These are phyloP conservation scores for Talaromyces sp. DNA, from an alignment of 2,329 filamentous ascomycete species.

Conservation along the genomic window DNA sequence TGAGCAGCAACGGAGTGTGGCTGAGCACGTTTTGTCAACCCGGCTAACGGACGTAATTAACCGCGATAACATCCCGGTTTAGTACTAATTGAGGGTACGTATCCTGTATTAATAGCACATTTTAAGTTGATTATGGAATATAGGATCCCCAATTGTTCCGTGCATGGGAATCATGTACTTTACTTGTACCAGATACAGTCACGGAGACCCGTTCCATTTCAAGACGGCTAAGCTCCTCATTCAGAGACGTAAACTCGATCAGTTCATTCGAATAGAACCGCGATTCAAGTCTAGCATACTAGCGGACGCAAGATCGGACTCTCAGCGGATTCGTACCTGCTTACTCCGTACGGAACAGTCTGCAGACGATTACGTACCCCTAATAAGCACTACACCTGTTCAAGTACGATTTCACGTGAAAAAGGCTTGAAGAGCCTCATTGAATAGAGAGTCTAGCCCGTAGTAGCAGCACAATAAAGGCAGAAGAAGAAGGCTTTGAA, in stretches of 20 bases:
- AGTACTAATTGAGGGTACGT: background rate
- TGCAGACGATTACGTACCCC: background rate
- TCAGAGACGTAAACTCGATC: too few relatives aligned
- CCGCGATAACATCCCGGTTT: background rate
- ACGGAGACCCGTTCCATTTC: background rate
- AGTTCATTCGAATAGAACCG: too few relatives aligned
- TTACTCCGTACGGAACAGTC: background rate
- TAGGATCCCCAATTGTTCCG: background rate
- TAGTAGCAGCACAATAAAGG: too few relatives aligned
- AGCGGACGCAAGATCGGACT: background rate
- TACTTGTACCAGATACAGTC: too few relatives aligned
- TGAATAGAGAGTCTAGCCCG: too few relatives aligned
- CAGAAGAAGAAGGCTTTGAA: too few relatives aligned
- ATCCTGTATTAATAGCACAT: background rate
- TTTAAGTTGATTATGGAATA: background rate
- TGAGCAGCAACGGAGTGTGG: background rate
- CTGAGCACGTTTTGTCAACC: background rate
- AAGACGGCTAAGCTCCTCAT: background rate
- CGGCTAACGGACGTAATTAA: background rate
- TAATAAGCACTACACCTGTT: background rate
- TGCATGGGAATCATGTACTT: background rate
- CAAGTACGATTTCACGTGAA: background rate
- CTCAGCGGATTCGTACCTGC: background rate
- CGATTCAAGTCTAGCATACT: too few relatives aligned
- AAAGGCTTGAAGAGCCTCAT: background rate